Conservation (phyloP, 768 basidiomycete species). For the Kwoniella sp. region DNA sequence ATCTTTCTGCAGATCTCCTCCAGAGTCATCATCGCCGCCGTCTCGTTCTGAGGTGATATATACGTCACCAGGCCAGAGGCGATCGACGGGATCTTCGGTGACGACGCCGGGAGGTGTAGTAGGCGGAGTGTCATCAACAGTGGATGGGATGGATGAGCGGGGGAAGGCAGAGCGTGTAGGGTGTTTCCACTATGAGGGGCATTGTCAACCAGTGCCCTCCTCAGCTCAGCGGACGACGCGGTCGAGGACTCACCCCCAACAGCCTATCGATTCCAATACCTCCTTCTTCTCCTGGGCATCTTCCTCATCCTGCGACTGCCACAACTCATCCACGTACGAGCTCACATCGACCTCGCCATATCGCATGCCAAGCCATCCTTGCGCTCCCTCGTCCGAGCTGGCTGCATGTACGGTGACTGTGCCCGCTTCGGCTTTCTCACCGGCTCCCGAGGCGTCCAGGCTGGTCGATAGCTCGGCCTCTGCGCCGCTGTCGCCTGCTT, state of each 20-base stretch:
- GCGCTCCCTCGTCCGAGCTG: neutral
- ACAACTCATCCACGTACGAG: conserved; percentile 53
- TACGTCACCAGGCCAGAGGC: conserved; percentile 26
- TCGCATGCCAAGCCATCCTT: conserved; percentile 31
- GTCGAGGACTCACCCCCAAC: conserved; percentile 67
- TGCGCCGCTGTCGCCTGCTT: too few relatives aligned
- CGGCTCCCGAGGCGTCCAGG: too few relatives aligned
- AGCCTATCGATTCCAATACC: conserved; percentile 61
- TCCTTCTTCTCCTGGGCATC: conserved; percentile 56
- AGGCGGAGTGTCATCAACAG: conserved; percentile 40
- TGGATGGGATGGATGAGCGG: conserved; percentile 75
- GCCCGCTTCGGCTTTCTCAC: neutral
- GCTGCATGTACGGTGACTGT: conserved; percentile 6
- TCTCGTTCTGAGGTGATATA: conserved; percentile 43
- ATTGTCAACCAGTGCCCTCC: neutral
- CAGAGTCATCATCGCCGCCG: conserved; percentile 12
- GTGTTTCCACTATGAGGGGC: conserved; percentile 66
- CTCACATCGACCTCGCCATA: conserved; percentile 64
- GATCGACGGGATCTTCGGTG: conserved; percentile 15
- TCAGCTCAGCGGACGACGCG: neutral
- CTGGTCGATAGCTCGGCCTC: neutral
- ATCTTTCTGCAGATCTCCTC: conserved; percentile 14
- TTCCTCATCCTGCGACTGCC: conserved; percentile 43
- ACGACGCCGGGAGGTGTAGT: conserved; percentile 27
- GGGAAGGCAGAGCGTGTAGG: conserved; percentile 59